Base-by-base conservation (phyloP, 2,329 filamentous ascomycete genomes). In the Cordyceps farinosa region DNA sequence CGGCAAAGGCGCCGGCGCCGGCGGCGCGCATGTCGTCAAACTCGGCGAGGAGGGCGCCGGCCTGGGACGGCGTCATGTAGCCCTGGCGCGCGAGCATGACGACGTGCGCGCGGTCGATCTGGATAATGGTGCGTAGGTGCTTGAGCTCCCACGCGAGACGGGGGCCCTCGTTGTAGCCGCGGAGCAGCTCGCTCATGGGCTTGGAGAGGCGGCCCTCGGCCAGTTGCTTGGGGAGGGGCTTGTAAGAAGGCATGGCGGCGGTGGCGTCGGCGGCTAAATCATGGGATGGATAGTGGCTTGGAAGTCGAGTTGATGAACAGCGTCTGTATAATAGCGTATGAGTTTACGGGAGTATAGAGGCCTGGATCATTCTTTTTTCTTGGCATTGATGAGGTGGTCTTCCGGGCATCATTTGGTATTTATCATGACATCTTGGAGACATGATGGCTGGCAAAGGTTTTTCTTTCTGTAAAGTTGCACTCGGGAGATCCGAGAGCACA, bases 201-300 rank as follows among this genome's bases (percentile, higher is more conserved):
- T 62, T 62, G 30, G 42, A 13, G 51, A 62, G 52, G 50, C 60
- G 60, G 29, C 60, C 38, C 40, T 54, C 52, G 40, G 52, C 44
- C 2, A 56, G 56, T 5, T 30, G 32, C 15, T 56, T 50, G 10
- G 44, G 32, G 2, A 42, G 29, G 17, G 60, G 60, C 30, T 62
- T 56, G 44, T 56, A 56, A 13, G 52, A 47, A 2, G 60, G 48
- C 60, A 62, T 62, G 51, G 3, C 45, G 30, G 44, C 17, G 13
- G 17, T 50, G 5, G 27, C 32, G 17, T 5, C 22, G 22, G 29
- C 30, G 3, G 22, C 22, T 22, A 22, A 22, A 22, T 15, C 50
- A 52, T 34, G 32, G 6, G 17, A 36, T 34, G 15, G 32, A 29
- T 7, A 9, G 15, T n/a, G 32, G 13, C 36, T 13, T 52, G 29